Evolutionary conservation across 768 basidiomycete species (phyloP).

Genomic region (Porphyrellus cyaneotinctus): DNA sequence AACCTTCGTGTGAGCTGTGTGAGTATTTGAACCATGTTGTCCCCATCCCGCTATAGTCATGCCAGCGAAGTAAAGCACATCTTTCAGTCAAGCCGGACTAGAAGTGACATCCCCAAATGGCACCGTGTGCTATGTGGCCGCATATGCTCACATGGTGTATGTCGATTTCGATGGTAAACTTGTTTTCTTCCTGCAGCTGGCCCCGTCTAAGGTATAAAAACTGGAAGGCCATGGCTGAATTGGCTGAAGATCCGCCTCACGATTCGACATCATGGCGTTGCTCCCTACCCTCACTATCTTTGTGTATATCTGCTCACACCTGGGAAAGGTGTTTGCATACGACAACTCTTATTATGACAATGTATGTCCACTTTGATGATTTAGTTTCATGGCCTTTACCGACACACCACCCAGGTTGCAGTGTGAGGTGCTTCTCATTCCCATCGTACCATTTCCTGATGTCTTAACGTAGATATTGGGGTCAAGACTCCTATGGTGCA

Average conservation of each 20-base stretch:
- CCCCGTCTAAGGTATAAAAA: slow-evolving; percentile 17
- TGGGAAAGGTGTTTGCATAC: slow-evolving; percentile 38
- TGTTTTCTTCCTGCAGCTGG: neutral
- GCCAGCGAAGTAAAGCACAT: slow-evolving; percentile 7
- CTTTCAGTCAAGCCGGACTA: slow-evolving; percentile 1
- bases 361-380: slow-evolving; percentile 34
- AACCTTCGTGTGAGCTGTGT: neutral
- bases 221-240: neutral
- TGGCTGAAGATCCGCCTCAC: neutral
- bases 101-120: slow-evolving; percentile 15
- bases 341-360: slow-evolving; percentile 61
- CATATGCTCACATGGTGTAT: slow-evolving; percentile 10
- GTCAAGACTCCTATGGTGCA: slow-evolving; percentile 72
- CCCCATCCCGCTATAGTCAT: slow-evolving; percentile 3
- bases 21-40: neutral
- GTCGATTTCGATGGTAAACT: neutral
- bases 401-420: slow-evolving; percentile 40
- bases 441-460: neutral
- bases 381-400: neutral
- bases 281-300: slow-evolving; percentile 1
- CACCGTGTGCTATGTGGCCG: neutral
- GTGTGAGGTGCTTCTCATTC: slow-evolving; percentile 38
- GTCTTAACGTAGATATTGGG: slow-evolving; percentile 54
- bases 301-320: slow-evolving; percentile 3
- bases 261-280: slow-evolving; percentile 10